Conservation (phyloP, 2,329 filamentous ascomycete species). For the Fusarium vanettenii region DNA sequence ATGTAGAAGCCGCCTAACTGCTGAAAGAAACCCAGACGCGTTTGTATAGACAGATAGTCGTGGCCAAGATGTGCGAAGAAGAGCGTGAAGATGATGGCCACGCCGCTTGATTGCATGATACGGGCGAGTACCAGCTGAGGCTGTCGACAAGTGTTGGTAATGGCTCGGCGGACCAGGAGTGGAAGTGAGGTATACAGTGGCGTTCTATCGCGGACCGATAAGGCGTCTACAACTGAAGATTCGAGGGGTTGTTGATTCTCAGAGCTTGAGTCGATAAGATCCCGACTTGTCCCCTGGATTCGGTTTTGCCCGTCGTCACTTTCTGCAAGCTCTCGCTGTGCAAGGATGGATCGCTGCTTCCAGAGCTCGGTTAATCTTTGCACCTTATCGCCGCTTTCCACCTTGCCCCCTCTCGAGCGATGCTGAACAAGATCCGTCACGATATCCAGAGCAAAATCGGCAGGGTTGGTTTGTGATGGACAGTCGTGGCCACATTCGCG, state of each 20-base stretch:
- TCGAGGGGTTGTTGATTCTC: slow-evolving; percentile 58
- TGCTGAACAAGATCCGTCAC: slow-evolving; percentile 81
- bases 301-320: neutral
- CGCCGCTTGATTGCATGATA: slow-evolving; percentile 73
- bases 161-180: slow-evolving; percentile 73
- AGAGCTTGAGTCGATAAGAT: neutral
- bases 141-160: slow-evolving; percentile 76
- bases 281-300: too few species aligned
- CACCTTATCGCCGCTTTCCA: slow-evolving; percentile 71
- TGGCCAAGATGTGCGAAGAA: slow-evolving; percentile 79
- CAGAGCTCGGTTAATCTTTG: slow-evolving; percentile 70
- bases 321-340: neutral
- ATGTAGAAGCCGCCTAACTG: slow-evolving; percentile 79
- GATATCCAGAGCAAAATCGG: slow-evolving; percentile 81
- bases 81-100: slow-evolving; percentile 71
- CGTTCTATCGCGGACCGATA: slow-evolving; percentile 66
- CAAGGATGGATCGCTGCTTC: slow-evolving; percentile 42
- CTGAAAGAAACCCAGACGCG: slow-evolving; percentile 78
- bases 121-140: slow-evolving; percentile 73
- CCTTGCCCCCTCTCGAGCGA: slow-evolving; percentile 64
- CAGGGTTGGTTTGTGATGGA: slow-evolving; percentile 77
- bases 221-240: slow-evolving; percentile 76
- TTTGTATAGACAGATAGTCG: slow-evolving; percentile 78
- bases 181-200: slow-evolving; percentile 73
- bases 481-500: slow-evolving; percentile 69